These are phyloP conservation scores for Rhodotorula babjevae DNA, from an alignment of 768 basidiomycete species.

Conservation along the genomic window DNA sequence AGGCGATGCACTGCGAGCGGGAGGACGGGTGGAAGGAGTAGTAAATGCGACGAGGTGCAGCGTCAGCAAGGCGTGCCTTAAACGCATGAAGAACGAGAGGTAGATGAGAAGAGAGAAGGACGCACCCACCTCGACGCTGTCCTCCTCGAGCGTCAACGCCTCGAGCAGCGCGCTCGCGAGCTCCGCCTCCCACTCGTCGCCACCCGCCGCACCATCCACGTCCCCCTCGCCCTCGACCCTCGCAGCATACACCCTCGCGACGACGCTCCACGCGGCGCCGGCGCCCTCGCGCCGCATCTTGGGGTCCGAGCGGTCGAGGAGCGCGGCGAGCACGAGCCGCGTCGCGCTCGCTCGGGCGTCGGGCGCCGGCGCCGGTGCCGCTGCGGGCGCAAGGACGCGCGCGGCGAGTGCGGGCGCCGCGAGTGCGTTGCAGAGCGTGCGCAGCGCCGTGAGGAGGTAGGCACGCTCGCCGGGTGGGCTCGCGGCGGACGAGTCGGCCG, in stretches of 20 bases:
- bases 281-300: constrained; percentile 19
- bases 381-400: constrained; percentile 28
- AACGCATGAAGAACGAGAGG: background rate
- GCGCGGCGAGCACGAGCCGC: constrained; percentile 16
- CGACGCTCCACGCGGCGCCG: constrained; percentile 27
- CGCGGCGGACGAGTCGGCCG: background rate
- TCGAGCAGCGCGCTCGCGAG: constrained; percentile 76
- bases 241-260: constrained; percentile 18
- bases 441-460: constrained; percentile 46
- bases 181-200: constrained; percentile 82
- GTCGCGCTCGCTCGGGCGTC: constrained; percentile 4
- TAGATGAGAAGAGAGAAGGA: constrained; percentile 21
- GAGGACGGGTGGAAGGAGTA: too few relatives aligned
- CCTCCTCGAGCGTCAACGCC: constrained; percentile 64
- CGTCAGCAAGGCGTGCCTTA: background rate
- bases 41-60: constrained; percentile 7
- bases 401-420: constrained; percentile 40
- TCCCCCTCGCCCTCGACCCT: constrained; percentile 33
- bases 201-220: constrained; percentile 46
- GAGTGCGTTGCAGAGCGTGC: constrained; percentile 46
- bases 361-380: too few relatives aligned
- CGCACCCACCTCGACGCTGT: constrained; percentile 76
- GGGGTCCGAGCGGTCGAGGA: constrained; percentile 23
- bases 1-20: constrained; percentile 66
- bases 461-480: constrained; percentile 29